These are phyloP conservation scores for barrel medic (Medicago truncatula) DNA, from an alignment of 306 rosid species.

Conservation along the genomic window DNA sequence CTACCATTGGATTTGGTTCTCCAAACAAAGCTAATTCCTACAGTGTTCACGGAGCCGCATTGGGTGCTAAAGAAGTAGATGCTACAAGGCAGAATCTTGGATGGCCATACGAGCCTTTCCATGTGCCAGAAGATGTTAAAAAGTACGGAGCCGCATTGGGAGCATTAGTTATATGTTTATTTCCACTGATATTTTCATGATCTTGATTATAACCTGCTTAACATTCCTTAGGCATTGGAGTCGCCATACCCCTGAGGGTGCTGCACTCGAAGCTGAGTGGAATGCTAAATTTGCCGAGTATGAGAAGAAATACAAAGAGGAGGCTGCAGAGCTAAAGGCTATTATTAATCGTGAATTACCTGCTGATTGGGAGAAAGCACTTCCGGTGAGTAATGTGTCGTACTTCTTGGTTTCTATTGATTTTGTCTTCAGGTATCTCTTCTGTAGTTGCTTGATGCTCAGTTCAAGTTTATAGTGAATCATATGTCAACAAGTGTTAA, in stretches of 20 bases:
- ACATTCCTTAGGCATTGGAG: constrained; percentile 82
- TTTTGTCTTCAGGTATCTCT: constrained; percentile 5
- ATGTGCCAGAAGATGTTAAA: constrained; percentile 96
- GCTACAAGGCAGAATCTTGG: constrained; percentile 97
- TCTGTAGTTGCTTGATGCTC: background rate
- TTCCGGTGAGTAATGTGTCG: constrained; percentile 74
- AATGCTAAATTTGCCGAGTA: constrained; percentile 88
- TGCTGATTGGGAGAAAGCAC: constrained; percentile 94
- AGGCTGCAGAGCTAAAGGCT: constrained; percentile 81
- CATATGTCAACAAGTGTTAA: background rate
- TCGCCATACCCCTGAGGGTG: constrained; percentile 74
- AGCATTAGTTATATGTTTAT: constrained; percentile 11
- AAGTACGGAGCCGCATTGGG: constrained; percentile 66
- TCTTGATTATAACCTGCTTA: constrained; percentile 33
- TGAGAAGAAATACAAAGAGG: constrained; percentile 88
- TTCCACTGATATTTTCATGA: constrained; percentile 38
- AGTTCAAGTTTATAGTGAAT: constrained; percentile 12
- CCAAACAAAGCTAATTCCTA: constrained; percentile 96
- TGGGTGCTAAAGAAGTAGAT: constrained; percentile 97
- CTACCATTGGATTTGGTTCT: constrained; percentile 97
- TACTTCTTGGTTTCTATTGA: constrained; percentile 30
- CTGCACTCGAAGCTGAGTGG: constrained; percentile 91
- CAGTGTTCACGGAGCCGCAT: constrained; percentile 93
- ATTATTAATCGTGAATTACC: constrained; percentile 77
- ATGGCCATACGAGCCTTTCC: constrained; percentile 99